Base-by-base conservation (phyloP, 2,329 filamentous ascomycete genomes). In the Phialemoniopsis sp. region DNA sequence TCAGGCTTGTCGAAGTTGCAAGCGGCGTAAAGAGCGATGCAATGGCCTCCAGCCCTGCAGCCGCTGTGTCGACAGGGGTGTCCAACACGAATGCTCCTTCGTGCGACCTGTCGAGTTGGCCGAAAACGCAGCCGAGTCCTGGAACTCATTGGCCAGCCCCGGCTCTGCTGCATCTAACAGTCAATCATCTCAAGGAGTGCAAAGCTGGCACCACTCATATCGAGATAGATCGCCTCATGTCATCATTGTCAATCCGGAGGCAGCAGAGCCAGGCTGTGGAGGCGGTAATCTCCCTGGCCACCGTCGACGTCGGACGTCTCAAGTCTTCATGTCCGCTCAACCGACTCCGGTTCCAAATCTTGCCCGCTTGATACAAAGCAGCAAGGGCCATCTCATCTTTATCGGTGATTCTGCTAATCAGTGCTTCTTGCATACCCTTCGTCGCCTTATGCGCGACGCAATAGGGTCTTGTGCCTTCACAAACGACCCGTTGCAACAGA, bases 351-450 rank as follows among this genome's bases (percentile, higher is more conserved):
- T 52, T n/a, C 50, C 50, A 7, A 47, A 46, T 16, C 40, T 54
- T 8, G 59, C 59, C 9, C 49, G 59, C 1, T 49, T 62, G 13
- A 47, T 62, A 6, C 50, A 59, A 30, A 58, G 60, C 29, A 55
- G 51, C 7, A 49, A 53, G 28, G 58, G 57, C n/a, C 53, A 52
- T 21, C 58, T 58, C 46, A 58, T 63, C 49, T 63, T 61, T 34
- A 55, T 63, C 18, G 59, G 59, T 13, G 59, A 62, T 42, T 58
- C 59, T 14, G 57, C 58, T 8, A 60, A 57, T 4, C 26, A 61
- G 7, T 57, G 56, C 0, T 60, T 62, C 17, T 43, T 62, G 2
- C 57, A 62, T 18, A 57, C 56, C 17, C 59, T 62, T 12, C 54
- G 60, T 1, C 51, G 59, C 5, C 47, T 62, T n/a, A 56, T 60